A percentile compares a stretch with the other conserved stretches of the same genome.
Conservation (phyloP, 371 early-diverging fungal species). For the Paraphysoderma sedebokerense region DNA sequence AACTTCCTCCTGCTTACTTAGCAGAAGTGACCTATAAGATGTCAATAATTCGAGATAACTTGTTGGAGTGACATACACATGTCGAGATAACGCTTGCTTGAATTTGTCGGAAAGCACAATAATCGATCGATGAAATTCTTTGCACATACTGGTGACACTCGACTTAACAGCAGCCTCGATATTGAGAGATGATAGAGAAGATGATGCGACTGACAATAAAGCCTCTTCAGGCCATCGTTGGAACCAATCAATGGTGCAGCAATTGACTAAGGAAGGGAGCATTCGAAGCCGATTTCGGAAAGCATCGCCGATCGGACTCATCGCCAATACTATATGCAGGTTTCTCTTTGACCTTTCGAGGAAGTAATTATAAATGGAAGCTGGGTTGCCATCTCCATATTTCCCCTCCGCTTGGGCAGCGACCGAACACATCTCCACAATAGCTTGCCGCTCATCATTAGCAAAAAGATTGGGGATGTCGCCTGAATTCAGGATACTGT, state of each 20-base stretch:
- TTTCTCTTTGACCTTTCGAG: conserved; percentile 18
- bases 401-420: conserved; percentile 23
- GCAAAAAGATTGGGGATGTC: conserved; percentile 41
- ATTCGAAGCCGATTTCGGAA: conserved; percentile 33
- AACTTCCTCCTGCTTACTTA: conserved; percentile 31
- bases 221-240: conserved; percentile 42
- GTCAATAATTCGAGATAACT: conserved; percentile 30
- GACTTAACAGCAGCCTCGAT: conserved; percentile 10
- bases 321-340: conserved; percentile 35
- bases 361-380: conserved; percentile 27
- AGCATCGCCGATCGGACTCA: conserved; percentile 41
- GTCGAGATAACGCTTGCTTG: conserved; percentile 21
- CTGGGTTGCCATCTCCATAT: conserved; percentile 13
- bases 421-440: conserved; percentile 26
- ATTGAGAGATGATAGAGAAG: conserved; percentile 24
- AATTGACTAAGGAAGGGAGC: conserved; percentile 42
- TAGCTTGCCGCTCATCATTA: conserved; percentile 29
- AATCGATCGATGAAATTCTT: conserved; percentile 27
- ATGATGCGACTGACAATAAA: conserved; percentile 29
- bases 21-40: conserved; percentile 25
- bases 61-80: conserved; percentile 37
- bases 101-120: conserved; percentile 23
- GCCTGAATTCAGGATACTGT: conserved; percentile 35
- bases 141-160: conserved; percentile 24
- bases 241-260: conserved; percentile 45